Evolutionary conservation across 2,329 filamentous ascomycete species (phyloP), one percentile per base, ranked within the genome.

Genomic region (Trichoderma simmonsii): DNA sequence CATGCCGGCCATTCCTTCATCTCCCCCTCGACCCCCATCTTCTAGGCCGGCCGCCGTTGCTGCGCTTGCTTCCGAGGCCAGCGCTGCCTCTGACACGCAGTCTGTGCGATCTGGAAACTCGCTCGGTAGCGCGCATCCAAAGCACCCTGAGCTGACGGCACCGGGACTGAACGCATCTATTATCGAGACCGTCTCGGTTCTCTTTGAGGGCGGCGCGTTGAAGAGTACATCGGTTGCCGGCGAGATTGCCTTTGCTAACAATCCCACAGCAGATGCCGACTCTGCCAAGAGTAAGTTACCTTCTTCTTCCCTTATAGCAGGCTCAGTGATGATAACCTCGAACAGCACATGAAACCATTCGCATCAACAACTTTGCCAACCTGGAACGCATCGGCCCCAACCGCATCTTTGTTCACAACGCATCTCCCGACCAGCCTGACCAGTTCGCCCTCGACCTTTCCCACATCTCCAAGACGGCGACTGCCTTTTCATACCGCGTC

Each of bases 341-440:
- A 30, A 8, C 18, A 59, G 21, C 26, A 89, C 83, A 85, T 34
- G 88, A 95, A 77, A 91, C 85, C 2, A 91, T 98, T 75, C 91
- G 93, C 24, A 89, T 99, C 73, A 93, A 97, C 77, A 96, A 97
- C 79, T 97, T 97, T 79, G 83, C 91, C 11, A 87, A 88, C n/a
- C 87, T 99, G 6, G 96, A 98, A 77, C 94, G 93, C 77, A 95
- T 99, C 71, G 95, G 94, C 0, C 94, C 95, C 1, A 99, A 99
- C 80, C 93, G 94, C 57, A 93, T 94, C 71, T 97, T 98, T 82
- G 90, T 98, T 66, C 89, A 91, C 36, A 92, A 94, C 75, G 85
- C 88, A 6, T 82, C 84, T 1, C 78, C 86, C 1, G 89, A 91
- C 11, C 90, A 88, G 72, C 87, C 92, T 4, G 95, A 97, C 72